These are phyloP conservation scores for Globisporangium apiculatum DNA, from an alignment of 352 stramenopile species.

Conservation along the genomic window DNA sequence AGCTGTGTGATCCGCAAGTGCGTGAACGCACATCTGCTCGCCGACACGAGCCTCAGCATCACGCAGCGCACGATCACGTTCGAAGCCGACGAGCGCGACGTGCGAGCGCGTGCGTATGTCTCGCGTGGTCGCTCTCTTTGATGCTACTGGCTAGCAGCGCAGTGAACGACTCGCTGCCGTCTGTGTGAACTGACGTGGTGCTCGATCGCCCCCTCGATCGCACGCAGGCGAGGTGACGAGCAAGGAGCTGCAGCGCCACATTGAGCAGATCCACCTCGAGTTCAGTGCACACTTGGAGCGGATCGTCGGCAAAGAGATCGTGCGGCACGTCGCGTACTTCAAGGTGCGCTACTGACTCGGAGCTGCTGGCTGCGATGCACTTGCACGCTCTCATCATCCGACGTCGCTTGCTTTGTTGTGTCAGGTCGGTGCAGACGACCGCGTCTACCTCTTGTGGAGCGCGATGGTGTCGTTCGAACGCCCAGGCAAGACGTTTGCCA, in stretches of 20 bases:
- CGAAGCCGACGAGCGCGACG: constrained; percentile 32
- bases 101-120: constrained; percentile 32
- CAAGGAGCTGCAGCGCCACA: constrained; percentile 30
- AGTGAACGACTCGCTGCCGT: too few species aligned
- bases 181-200: not conserved
- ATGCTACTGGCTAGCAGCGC: too few species aligned
- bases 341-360: constrained; percentile 29
- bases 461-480: constrained; percentile 60
- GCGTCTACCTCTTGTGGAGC: constrained; percentile 66
- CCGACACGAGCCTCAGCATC: constrained; percentile 27
- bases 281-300: constrained; percentile 47
- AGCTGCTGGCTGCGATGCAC: not conserved
- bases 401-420: not conserved
- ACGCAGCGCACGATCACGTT: constrained; percentile 54
- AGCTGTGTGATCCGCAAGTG: constrained; percentile 49
- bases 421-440: constrained; percentile 49
- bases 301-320: constrained; percentile 57
- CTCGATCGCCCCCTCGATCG: not conserved
- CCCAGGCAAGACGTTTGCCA: constrained; percentile 30
- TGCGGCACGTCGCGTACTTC: constrained; percentile 54
- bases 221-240: constrained; percentile 42
- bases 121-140: not conserved
- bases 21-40: constrained; percentile 46
- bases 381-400: not conserved
- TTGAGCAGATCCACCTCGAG: constrained; percentile 53